Evolutionary conservation across 495 filamentous ascomycete genomes (phyloP), one percentile per base, ranked within the genome.

Genomic region (Neurospora tetraspora): DNA sequence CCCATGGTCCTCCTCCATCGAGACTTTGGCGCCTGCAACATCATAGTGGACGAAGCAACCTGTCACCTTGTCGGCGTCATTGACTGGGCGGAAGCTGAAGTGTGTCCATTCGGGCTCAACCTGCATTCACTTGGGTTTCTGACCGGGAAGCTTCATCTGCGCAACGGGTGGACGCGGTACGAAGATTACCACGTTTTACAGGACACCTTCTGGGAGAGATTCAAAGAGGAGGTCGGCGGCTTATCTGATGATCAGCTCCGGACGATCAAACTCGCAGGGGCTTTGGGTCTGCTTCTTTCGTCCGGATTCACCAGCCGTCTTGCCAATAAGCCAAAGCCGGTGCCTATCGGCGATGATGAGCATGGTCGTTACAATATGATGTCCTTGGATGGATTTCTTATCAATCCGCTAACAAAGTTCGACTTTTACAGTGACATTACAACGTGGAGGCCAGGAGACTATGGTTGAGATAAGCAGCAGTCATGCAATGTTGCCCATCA

Each of bases 1-100:
- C 82, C 82, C n/a, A 82, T 81, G 77, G 82, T 82, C 8, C 77
- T 84, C 18, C 77, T 84, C 8, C 81, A 83, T 70, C 71, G 71
- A 42, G 82, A 81, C 69, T 81, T 84, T 73, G 79, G 80, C 36
- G 53, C 72, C 34, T 80, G 73, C 73, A 84, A 84, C 71, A 79
- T 84, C 71, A 80, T 83, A 40, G 82, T 83, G 1, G 75, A 84
- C 42, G 75, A 80, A 45, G 71, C 6, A 12, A 73, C 79, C 43
- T 83, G 74, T 70, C 78, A 80, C 75, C 71, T 84, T 11, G 76
- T 78, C 39, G 82, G 81, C n/a, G 82, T 84, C 18, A 76, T 84
- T 40, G 81, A 42, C 40, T 42, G 40, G 40, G 40, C 40, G 6
- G 40, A 84, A 74, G 80, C 82, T 0, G 77, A 81, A 72, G 75